Evolutionary conservation across 1,284 basidiomycete genomes (phyloP), one percentile per base, ranked within the genome.

Genomic region (Puccinia hordei): DNA sequence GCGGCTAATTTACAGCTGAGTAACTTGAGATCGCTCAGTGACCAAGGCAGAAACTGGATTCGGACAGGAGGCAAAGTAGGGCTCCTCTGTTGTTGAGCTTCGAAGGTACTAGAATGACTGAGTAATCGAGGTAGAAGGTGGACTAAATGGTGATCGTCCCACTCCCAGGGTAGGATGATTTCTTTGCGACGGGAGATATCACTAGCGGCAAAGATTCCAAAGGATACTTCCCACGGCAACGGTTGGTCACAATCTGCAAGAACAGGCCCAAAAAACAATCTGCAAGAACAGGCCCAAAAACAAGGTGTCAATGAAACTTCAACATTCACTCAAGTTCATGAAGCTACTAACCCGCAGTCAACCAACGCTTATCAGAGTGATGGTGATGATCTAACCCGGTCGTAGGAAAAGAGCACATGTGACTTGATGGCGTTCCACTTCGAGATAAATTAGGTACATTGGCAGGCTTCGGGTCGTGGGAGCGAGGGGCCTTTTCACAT

Each of bases 131-230:
- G 92, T 0, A 98, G 87, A 72, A 90, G 87, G 86, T 98, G 95
- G 0, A 97, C 90, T 0, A 92, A 90, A 84, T 94, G 93, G 5
- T 90, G 90, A 83, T 98, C 95, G 83, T 97, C 95, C 95, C 95
- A 98, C 85, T 97, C 94, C 94, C 95, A 98, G 0, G 92, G 93
- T 0, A 98, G 86, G 0, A 95, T 90, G 55, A 98, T 90, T 86
- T 98, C 96, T 83, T 96, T 94, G 72, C 91, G 89, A 51, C 90
- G 89, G 81, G 89, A 89, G 81, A 98, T 88, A 82, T 94, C 92
- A 22, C 90, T 87, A 24, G 92, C 85, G 0, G 94, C 93, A 83
- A 96, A 98, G 1, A 98, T 87, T 0, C 91, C 95, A 84, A 98
- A 80, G 0, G 69, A 72, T n/a, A 80, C 78, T 35, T 80, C 78